Base-by-base conservation (phyloP, 306 rosid species). In the Corylus heterophylla region DNA sequence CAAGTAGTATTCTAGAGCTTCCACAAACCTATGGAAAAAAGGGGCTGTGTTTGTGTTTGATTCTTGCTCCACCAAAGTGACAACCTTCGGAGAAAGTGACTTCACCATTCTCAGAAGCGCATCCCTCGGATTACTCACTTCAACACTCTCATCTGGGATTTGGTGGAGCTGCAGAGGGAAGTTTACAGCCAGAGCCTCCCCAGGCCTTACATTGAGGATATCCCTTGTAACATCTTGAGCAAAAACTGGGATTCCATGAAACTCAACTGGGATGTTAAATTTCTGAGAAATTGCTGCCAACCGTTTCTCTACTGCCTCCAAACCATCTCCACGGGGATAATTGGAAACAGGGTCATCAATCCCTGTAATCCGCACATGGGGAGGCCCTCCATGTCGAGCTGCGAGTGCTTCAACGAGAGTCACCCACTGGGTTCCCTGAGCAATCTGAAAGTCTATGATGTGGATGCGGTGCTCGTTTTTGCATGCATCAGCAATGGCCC, bases 341-440 rank as follows among this genome's bases (percentile, higher is more conserved):
- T 82, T 85, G 9, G 83, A 83, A 63, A 89, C 71, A 18, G 98
- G 98, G 42, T 96, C 99, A 18, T 93, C 97, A 2, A 96, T 90
- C 52, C 98, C 99, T 0, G 97, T 96, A 68, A 96, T 93, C 56
- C 98, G 79, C 51, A 96, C 97, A 51, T 78, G 88, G 44, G 99
- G 98, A 17, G 99, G 89, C 13, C 99, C 97, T 16, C 91, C 58
- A 0, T 98, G 99, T 56, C 96, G 86, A 25, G 98, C 97, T 1
- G 99, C 97, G 44, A 96, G 96, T 27, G 99, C 99, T 82, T 96
- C 97, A 78, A 96, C 97, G 62, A 96, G 97, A 48, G 99, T 96
- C 74, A 85, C 78, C 99, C 99, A 96, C 59, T 93, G 98, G 17
- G 90, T 78, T 59, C 99, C 99, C 78, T 90, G 92, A 86, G 93